Base-by-base conservation (phyloP, 108 stramenopile genomes). In the Cylindrotheca fusiformis region DNA sequence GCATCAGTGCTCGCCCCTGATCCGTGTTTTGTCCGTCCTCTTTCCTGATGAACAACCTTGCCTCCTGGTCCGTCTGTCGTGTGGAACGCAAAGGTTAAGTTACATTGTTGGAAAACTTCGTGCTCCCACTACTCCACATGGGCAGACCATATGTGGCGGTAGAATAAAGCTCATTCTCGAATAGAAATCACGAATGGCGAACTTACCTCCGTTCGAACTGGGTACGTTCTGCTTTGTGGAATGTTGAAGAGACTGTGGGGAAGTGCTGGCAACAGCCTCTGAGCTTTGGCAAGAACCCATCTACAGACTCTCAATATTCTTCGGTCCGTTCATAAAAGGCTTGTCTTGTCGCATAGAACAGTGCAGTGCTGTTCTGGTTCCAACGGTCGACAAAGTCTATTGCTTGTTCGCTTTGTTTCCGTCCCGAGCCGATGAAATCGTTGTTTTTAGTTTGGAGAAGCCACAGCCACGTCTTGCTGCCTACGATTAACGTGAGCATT, bases 281-380 rank as follows among this genome's bases (percentile, higher is more conserved):
- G 29, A 51, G 32, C 67, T 68, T 32, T 68, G 67, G 33, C 48
- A 36, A 51, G 20, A 68, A 58, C 67, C 67, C 67, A 68, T 68
- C 8, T 57, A n/a, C n/a, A n/a, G n/a, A n/a, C n/a, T n/a, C n/a
- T n/a, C n/a, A n/a, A n/a, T n/a, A n/a, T n/a, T n/a, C n/a, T n/a
- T n/a, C n/a, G n/a, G n/a, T n/a, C n/a, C n/a, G n/a, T n/a, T n/a
- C n/a, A n/a, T n/a, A n/a, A n/a, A n/a, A n/a, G n/a, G n/a, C n/a
- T n/a, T n/a, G n/a, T n/a, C n/a, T n/a, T n/a, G n/a, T n/a, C n/a
- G n/a, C n/a, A n/a, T n/a, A n/a, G n/a, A n/a, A n/a, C n/a, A n/a
- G n/a, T n/a, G n/a, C n/a, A n/a, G n/a, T n/a, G n/a, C n/a, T n/a
- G n/a, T n/a, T n/a, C n/a, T n/a, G n/a, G n/a, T n/a, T n/a, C n/a